phyloP scores from a whole-genome alignment of 1,284 basidiomycete genomes.

The Ceratobasidium theobromae region DNA sequence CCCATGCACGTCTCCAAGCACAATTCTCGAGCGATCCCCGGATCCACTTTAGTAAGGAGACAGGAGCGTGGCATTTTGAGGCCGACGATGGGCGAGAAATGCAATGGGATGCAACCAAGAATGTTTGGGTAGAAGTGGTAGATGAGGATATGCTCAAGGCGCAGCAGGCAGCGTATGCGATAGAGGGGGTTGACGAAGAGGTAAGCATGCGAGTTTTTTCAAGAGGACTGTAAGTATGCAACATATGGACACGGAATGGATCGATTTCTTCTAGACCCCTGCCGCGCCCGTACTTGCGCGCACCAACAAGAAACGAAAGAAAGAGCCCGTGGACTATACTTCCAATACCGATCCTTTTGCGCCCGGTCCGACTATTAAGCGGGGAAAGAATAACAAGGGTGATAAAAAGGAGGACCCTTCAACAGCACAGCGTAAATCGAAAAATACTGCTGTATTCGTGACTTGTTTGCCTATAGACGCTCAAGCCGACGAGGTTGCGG shows the following conservation, averaged over 20 bases:
- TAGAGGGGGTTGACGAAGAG: slow-evolving; percentile 88
- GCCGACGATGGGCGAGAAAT: slow-evolving; percentile 84
- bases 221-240: slow-evolving; percentile 13
- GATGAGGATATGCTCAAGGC: slow-evolving; percentile 79
- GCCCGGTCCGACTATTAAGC: slow-evolving; percentile 61
- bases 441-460: slow-evolving; percentile 93
- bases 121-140: slow-evolving; percentile 81
- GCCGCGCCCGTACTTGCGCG: slow-evolving; percentile 79
- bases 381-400: slow-evolving; percentile 56
- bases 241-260: slow-evolving; percentile 17
- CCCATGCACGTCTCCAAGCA: slow-evolving; percentile 18
- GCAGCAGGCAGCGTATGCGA: slow-evolving; percentile 90
- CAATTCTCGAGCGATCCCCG: slow-evolving; percentile 72
- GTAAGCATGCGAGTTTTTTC: slow-evolving; percentile 51
- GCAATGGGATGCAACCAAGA: slow-evolving; percentile 79
- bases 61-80: slow-evolving; percentile 85
- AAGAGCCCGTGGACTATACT: slow-evolving; percentile 67
- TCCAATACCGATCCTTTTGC: slow-evolving; percentile 53
- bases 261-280: slow-evolving; percentile 58
- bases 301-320: slow-evolving; percentile 76
- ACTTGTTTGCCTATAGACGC: slow-evolving; percentile 81
- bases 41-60: slow-evolving; percentile 75
- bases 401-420: slow-evolving; percentile 46
- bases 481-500: slow-evolving; percentile 71
- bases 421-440: slow-evolving; percentile 59